Base-by-base conservation (phyloP, 352 stramenopile species). In the Phytophthora sp. region DNA sequence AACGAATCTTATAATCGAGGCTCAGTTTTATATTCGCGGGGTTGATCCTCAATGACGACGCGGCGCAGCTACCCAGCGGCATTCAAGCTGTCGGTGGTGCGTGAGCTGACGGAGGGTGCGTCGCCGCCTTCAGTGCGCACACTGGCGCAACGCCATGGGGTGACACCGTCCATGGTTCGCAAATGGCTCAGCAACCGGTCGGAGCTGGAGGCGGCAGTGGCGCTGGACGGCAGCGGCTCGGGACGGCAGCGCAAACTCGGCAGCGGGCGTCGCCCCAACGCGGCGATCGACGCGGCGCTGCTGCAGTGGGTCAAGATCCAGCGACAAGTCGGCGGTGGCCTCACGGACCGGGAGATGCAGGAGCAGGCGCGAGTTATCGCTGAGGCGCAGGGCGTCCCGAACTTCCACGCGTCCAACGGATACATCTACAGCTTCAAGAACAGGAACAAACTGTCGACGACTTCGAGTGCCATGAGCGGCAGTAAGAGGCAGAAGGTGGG, bases 381-480 rank as follows among this genome's bases (percentile, higher is more conserved):
- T 6, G 9, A 31, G 27, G 44, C 59, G 21, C 69, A 51, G 4
- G 69, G 69, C 2, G 21, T 73, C 20, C 7, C 12, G 29, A 38
- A 58, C 42, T 76, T 76, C 58, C 53, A 66, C 18, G 69, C 69
- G 6, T 73, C 62, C 12, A 76, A 76, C 41, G 69, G 69, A 33
- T 76, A 71, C 64, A 65, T 76, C 31, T 64, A 54, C 64, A 70
- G 64, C 47, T 76, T 76, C 31, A 76, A 76, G 57, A 42, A 35
- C 31, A 27, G 69, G 7, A 66, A 73, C 35, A 65, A 60, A 33
- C 55, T 76, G 21, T 51, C 47, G 26, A 24, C 26, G 6, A 12
- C 33, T 9, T n/a, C 52, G 16, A n/a, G n/a, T n/a, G 12, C 5
- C n/a, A n/a, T n/a, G 0, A 29, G 24, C 8, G n/a, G 33, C 16